Base-by-base conservation (phyloP, 2,329 filamentous ascomycete species). In the Penicillium psychrosexuale region DNA sequence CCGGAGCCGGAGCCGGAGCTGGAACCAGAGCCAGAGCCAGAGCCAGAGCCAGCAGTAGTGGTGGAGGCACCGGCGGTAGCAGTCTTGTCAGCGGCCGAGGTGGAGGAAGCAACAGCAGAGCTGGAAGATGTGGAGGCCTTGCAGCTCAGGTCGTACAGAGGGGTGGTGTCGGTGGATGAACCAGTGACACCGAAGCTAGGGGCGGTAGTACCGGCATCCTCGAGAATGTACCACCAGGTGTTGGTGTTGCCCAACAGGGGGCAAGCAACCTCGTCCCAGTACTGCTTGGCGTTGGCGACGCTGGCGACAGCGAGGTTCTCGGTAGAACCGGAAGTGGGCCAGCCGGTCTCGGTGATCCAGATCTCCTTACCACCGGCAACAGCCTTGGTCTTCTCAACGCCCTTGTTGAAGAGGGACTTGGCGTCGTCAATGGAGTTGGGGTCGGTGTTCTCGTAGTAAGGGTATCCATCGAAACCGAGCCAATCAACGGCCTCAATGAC, bases 261-360 rank as follows among this genome's bases (percentile, higher is more conserved):
- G 80, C 91, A 96, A 49, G 85, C 89, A 49, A 93, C 88, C 43
- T 87, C 78, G 64, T 89, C 80, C 88, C 90, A 96, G 82, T 84
- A 96, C n/a, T 74, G 82, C 77, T 89, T 80, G 40, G 91, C 90
- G 69, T 93, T 92, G 50, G 80, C 76, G 31, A 76, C 59, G 34
- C 79, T 85, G 6, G 91, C 79, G 9, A 87, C 80, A 38, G 84
- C 89, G 46, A 82, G 69, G 63, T 85, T 85, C 58, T 81, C 75
- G 1, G 77, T 80, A 61, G 82, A 76, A 53, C 91, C 91, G 65
- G 80, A 84, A 50, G 91, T 84, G 46, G 91, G 91, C 84, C 89
- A 94, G 61, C 91, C 91, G 15, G 90, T 94, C 81, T 96, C 91
- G 28, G 91, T 94, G 59, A 95, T 82, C 89, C 89, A 94, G 64